Evolutionary conservation across 768 basidiomycete species (phyloP).

Genomic region (Suillus variegatus): DNA sequence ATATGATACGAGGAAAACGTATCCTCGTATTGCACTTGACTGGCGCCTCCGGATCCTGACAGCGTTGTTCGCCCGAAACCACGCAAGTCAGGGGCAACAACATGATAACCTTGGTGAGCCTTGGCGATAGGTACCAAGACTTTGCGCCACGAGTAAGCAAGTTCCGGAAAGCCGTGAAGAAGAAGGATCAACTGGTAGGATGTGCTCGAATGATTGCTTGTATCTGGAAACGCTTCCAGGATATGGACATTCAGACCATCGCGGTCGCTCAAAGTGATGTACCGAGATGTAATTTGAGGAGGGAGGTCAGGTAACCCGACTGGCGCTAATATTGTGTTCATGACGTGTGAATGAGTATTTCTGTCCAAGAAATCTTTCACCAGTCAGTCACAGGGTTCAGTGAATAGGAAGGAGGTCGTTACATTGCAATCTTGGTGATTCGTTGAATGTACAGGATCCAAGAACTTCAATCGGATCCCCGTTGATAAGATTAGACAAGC

Average conservation of each 20-base stretch:
- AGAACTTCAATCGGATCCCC: background rate
- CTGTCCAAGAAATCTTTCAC: background rate
- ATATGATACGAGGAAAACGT: conserved; percentile 51
- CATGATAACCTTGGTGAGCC: conserved; percentile 48
- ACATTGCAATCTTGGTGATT: background rate
- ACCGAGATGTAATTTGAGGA: conserved; percentile 38
- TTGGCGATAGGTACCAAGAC: conserved; percentile 50
- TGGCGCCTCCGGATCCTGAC: conserved; percentile 9
- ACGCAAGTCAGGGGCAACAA: conserved; percentile 64
- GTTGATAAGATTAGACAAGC: background rate
- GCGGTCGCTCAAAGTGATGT: conserved; percentile 46
- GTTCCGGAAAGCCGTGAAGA: conserved; percentile 67
- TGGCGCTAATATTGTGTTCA: background rate
- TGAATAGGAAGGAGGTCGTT: background rate
- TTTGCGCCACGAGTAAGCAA: conserved; percentile 67
- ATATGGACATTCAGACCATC: conserved; percentile 43
- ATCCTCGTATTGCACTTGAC: conserved; percentile 43
- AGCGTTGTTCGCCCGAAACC: conserved; percentile 47
- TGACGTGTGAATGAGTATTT: background rate
- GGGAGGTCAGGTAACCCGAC: conserved; percentile 23
- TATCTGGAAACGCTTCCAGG: conserved; percentile 45
- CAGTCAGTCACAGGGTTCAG: background rate
- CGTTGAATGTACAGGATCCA: background rate
- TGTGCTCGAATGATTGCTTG: conserved; percentile 13
- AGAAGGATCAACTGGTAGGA: conserved; percentile 53